Conservation (phyloP, 345 rosid genomes). For the Trapa bicornis region DNA sequence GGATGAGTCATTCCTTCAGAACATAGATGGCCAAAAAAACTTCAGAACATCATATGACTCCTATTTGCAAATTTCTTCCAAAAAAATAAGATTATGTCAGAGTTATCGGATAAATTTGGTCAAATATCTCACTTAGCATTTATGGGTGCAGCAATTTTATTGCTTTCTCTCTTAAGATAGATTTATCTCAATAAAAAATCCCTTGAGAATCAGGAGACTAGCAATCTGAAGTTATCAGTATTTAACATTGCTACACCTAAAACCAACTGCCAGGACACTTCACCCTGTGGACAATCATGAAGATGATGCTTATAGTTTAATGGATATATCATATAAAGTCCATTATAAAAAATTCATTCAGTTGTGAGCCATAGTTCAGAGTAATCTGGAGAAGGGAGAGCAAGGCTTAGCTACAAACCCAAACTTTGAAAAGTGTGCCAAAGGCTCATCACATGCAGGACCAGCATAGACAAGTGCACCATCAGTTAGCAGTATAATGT, state of each 20-base stretch:
- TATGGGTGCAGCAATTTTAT: not conserved
- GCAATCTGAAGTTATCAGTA: not conserved
- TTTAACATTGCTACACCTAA: not conserved
- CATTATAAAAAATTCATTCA: not conserved
- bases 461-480: constrained; percentile 83
- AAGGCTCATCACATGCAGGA: constrained; percentile 67
- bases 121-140: not conserved
- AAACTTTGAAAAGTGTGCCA: constrained; percentile 65
- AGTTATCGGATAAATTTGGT: not conserved
- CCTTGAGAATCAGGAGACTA: not conserved
- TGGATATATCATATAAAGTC: not conserved
- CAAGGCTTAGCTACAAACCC: constrained; percentile 43
- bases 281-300: not conserved
- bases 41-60: not conserved
- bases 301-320: too few relatives aligned
- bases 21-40: not conserved
- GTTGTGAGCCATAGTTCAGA: not conserved
- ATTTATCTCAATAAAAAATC: not conserved
- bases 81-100: not conserved
- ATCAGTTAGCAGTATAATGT: constrained; percentile 73
- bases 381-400: not conserved
- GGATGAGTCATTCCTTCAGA: constrained; percentile 5
- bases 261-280: not conserved
- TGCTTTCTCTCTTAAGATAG: not conserved
- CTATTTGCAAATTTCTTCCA: not conserved